A percentile compares a stretch with the other conserved stretches of the same genome.
These are phyloP conservation scores for Ustilago crameri DNA, from an alignment of 1,284 basidiomycete species.

Conservation along the genomic window DNA sequence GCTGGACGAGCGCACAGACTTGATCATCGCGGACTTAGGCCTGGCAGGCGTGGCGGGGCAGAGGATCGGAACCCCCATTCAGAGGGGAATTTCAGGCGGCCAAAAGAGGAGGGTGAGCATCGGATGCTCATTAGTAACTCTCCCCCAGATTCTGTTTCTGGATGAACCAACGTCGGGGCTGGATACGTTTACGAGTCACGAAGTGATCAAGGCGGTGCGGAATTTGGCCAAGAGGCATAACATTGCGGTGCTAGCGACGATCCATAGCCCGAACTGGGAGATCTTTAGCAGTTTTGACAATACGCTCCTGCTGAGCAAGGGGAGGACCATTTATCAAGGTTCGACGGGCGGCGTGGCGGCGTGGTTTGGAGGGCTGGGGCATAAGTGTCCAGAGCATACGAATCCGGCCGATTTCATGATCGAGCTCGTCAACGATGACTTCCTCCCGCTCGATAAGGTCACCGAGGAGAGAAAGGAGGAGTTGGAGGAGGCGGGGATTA, in stretches of 20 bases:
- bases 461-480: neutral
- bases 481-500: constrained; percentile 1
- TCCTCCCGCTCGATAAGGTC: constrained; percentile 11
- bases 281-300: constrained; percentile 64
- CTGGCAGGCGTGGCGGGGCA: constrained; percentile 56
- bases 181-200: constrained; percentile 56
- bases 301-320: constrained; percentile 62
- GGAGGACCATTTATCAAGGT: constrained; percentile 59
- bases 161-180: constrained; percentile 69
- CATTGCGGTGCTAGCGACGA: constrained; percentile 67
- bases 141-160: constrained; percentile 68
- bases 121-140: constrained; percentile 67
- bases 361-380: constrained; percentile 57
- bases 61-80: constrained; percentile 69
- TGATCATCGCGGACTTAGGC: constrained; percentile 64
- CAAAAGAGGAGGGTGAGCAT: constrained; percentile 69
- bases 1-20: constrained; percentile 30
- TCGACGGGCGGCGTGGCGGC: constrained; percentile 19
- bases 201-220: constrained; percentile 65
- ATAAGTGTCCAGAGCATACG: constrained; percentile 41
- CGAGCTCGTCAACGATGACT: constrained; percentile 64
- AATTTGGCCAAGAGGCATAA: constrained; percentile 50
- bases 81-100: constrained; percentile 69
- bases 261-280: constrained; percentile 68
- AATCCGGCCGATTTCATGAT: constrained; percentile 67